Conservation (phyloP, 2,329 filamentous ascomycete species). For the Colletotrichum sp. region DNA sequence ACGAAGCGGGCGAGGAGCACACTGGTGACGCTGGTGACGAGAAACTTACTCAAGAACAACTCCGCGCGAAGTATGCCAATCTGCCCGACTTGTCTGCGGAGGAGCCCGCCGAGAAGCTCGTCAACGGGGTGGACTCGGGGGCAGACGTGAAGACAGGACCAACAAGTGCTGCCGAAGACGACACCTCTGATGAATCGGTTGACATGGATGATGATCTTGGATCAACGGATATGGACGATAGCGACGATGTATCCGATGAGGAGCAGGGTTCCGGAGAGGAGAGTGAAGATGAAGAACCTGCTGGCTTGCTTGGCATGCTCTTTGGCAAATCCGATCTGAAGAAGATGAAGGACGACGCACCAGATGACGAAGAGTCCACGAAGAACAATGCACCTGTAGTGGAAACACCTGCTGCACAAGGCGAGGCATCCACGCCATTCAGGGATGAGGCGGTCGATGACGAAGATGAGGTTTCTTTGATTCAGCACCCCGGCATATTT, state of each 20-base stretch:
- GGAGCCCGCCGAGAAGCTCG: conserved; percentile 25
- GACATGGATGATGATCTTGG: conserved; percentile 73
- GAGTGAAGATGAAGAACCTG: conserved; percentile 44
- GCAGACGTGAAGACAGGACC: background rate
- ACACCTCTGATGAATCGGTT: conserved; percentile 68
- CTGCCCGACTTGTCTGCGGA: conserved; percentile 54
- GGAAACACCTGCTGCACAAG: background rate
- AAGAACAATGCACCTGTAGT: conserved; percentile 22
- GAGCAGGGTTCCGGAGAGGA: conserved; percentile 33
- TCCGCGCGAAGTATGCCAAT: conserved; percentile 72
- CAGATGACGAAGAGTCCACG: conserved; percentile 28
- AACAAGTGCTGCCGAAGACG: conserved; percentile 40
- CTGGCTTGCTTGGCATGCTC: conserved; percentile 60
- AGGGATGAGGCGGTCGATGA: conserved; percentile 32
- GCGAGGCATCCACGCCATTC: conserved; percentile 1
- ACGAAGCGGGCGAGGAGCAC: conserved; percentile 55
- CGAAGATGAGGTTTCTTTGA: conserved; percentile 36
- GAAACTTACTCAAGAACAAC: conserved; percentile 70
- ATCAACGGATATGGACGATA: conserved; percentile 58
- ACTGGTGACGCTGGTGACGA: conserved; percentile 60
- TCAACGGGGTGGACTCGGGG: conserved; percentile 16
- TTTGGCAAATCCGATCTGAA: conserved; percentile 65
- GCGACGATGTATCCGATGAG: conserved; percentile 49
- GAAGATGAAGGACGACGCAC: conserved; percentile 47
- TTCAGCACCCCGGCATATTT: conserved; percentile 32